phyloP scores from a whole-genome alignment of 306 rosid genomes.

The Coriaria nepalensis region DNA sequence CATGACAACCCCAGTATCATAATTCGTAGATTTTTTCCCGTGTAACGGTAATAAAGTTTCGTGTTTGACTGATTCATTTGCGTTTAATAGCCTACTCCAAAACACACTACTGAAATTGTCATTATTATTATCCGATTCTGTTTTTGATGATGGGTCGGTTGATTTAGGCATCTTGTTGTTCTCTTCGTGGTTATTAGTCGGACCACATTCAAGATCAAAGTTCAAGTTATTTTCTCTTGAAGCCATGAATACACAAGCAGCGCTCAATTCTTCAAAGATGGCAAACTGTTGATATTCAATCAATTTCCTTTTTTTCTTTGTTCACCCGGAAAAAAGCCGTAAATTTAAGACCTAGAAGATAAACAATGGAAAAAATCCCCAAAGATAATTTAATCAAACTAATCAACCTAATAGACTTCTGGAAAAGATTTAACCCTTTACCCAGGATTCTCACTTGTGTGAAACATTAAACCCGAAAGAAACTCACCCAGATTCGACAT shows the following conservation, averaged over 20 bases:
- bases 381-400: too few species aligned
- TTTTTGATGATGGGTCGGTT: background rate
- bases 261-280: too few species aligned
- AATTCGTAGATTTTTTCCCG: too few species aligned
- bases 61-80: background rate
- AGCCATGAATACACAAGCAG: background rate
- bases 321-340: too few species aligned
- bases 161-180: background rate
- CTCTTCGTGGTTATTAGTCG: slow-evolving; percentile 8
- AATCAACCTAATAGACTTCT: too few species aligned
- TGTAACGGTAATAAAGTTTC: background rate
- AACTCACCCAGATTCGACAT: background rate
- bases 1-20: background rate
- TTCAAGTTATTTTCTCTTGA: slow-evolving; percentile 23
- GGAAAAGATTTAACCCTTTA: too few species aligned
- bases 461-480: too few species aligned
- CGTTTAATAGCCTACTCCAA: slow-evolving; percentile 7
- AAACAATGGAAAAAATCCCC: too few species aligned
- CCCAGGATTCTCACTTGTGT: too few species aligned
- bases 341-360: too few species aligned
- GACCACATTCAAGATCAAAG: slow-evolving; percentile 49
- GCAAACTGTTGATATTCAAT: background rate
- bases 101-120: background rate
- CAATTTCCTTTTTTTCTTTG: too few species aligned
- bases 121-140: background rate